phyloP scores from a whole-genome alignment of 768 basidiomycete genomes.

The Heimioporus sp. region DNA sequence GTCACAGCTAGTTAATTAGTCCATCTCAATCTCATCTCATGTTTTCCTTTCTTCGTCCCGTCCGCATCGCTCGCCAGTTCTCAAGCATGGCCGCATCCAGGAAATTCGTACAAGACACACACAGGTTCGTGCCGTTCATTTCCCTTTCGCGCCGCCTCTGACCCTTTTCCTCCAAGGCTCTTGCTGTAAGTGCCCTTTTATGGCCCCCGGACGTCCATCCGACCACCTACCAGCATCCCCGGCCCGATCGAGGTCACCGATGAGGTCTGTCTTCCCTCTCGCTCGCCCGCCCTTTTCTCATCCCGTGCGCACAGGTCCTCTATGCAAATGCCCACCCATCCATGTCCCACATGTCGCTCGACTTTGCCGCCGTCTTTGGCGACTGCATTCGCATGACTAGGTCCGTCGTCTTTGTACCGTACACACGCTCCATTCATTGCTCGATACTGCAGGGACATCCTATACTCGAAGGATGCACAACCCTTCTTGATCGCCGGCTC shows the following conservation, averaged over 20 bases:
- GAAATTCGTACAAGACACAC: constrained; percentile 38
- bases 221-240: constrained; percentile 44
- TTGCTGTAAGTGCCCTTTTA: constrained; percentile 38
- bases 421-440: constrained; percentile 2
- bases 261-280: constrained; percentile 38
- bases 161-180: constrained; percentile 37
- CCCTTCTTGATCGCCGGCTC: constrained; percentile 93
- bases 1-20: background rate
- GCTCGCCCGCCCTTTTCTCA: background rate
- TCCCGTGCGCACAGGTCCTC: constrained; percentile 55
- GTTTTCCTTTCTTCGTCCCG: background rate
- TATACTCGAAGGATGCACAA: constrained; percentile 77
- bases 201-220: background rate
- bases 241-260: constrained; percentile 65
- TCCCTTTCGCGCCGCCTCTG: constrained; percentile 5
- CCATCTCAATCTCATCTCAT: constrained; percentile 4
- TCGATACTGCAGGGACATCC: constrained; percentile 51
- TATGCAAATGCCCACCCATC: constrained; percentile 91
- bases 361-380: constrained; percentile 86
- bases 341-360: constrained; percentile 84
- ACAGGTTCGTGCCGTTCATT: constrained; percentile 43
- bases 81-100: constrained; percentile 16
- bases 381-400: constrained; percentile 85
- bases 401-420: constrained; percentile 27
- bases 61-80: background rate